Conservation (phyloP, 2,329 filamentous ascomycete species). For the Lachnellula occidentalis region DNA sequence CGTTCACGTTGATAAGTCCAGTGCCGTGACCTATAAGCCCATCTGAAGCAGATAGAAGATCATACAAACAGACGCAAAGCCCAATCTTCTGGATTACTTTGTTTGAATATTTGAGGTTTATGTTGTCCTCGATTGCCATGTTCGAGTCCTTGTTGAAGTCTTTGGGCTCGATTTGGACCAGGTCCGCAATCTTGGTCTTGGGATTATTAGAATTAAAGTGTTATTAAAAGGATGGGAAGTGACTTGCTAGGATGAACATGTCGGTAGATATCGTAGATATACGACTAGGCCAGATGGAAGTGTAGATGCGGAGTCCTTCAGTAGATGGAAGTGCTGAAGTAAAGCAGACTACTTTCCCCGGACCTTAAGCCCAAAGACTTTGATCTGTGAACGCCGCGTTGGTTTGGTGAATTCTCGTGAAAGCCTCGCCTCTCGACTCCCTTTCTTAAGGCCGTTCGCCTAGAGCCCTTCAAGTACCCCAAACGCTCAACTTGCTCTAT, state of each 20-base stretch:
- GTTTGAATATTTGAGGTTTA: conserved; percentile 95
- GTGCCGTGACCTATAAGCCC: conserved; percentile 90
- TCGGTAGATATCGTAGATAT: neutral
- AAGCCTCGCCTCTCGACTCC: too few species aligned
- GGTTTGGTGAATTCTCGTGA: too few species aligned
- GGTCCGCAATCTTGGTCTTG: conserved; percentile 87
- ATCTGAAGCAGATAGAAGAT: conserved; percentile 83
- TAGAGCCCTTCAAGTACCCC: too few species aligned
- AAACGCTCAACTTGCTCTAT: too few species aligned
- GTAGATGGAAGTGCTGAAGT: too few species aligned
- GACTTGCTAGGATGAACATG: conserved; percentile 47
- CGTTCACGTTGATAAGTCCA: conserved; percentile 90
- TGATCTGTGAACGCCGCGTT: too few species aligned
- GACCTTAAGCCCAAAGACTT: too few species aligned
- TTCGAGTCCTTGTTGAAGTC: conserved; percentile 81
- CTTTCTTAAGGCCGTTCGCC: too few species aligned
- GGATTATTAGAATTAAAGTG: conserved; percentile 6
- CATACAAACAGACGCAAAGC: conserved; percentile 89
- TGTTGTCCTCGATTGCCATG: conserved; percentile 88
- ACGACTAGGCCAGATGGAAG: too few species aligned
- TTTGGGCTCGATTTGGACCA: conserved; percentile 86
- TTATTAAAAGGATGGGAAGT: neutral
- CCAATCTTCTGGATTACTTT: conserved; percentile 92
- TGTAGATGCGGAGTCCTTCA: too few species aligned
- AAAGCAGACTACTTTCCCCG: too few species aligned